Evolutionary conservation across 2,329 filamentous ascomycete genomes (phyloP).

Genomic region (Ophioceras dolichostomum): DNA sequence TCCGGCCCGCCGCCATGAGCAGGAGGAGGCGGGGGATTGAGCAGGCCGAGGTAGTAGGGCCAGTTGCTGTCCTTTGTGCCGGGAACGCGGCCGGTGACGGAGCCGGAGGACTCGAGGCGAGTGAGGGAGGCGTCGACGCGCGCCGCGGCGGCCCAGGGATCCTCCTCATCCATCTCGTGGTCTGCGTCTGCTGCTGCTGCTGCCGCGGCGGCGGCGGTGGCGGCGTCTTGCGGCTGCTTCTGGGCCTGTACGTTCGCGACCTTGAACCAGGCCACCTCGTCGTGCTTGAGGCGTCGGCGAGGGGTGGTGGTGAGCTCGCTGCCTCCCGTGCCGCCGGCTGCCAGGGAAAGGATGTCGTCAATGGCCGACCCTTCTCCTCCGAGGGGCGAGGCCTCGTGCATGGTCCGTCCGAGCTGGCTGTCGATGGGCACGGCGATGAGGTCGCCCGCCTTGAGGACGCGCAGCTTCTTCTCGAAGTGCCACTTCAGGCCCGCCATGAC

Average conservation of each 20-base stretch:
- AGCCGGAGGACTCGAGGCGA: conserved; percentile 84
- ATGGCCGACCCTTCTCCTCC: conserved; percentile 52
- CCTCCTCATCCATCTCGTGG: conserved; percentile 44
- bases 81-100: conserved; percentile 69
- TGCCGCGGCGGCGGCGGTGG: conserved; percentile 15
- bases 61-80: conserved; percentile 65
- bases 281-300: conserved; percentile 31
- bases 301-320: conserved; percentile 7
- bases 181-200: conserved; percentile 14
- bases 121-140: conserved; percentile 79
- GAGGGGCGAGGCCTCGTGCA: conserved; percentile 56
- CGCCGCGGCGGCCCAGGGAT: conserved; percentile 75
- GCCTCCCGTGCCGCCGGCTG: conserved; percentile 19
- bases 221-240: conserved; percentile 19
- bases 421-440: conserved; percentile 83
- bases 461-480: conserved; percentile 72
- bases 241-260: conserved; percentile 60
- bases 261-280: conserved; percentile 81
- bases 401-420: conserved; percentile 65
- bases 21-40: conserved; percentile 50
- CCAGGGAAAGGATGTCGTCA: conserved; percentile 54
- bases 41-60: conserved; percentile 81
- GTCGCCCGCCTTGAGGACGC: conserved; percentile 78
- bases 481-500: conserved; percentile 78
- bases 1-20: conserved; percentile 12